Conservation (phyloP, 768 basidiomycete species). For the Lactifluus rugatus region DNA sequence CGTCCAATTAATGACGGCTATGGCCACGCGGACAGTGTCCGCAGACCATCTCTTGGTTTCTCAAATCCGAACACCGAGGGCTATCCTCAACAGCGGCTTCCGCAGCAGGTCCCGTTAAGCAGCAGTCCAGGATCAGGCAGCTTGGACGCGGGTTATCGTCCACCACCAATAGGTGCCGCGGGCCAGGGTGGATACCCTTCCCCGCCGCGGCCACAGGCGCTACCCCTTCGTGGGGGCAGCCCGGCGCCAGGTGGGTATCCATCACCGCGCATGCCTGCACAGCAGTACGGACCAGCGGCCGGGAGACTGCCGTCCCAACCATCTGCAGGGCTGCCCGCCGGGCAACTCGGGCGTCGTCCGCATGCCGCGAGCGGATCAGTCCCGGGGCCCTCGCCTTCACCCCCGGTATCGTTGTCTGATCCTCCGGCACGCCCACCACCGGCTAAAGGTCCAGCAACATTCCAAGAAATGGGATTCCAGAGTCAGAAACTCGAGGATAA, state of each 20-base stretch:
- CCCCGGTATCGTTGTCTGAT: background rate
- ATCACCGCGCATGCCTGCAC: background rate
- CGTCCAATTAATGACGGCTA: background rate
- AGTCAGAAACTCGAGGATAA: conserved; percentile 69
- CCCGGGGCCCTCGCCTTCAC: background rate
- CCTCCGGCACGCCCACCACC: conserved; percentile 17
- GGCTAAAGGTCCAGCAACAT: conserved; percentile 55
- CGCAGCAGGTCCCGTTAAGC: conserved; percentile 6
- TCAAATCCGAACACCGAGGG: background rate
- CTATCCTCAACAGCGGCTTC: conserved; percentile 9
- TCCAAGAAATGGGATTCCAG: conserved; percentile 90
- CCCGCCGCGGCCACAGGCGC: background rate
- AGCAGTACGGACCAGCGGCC: background rate
- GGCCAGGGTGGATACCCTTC: background rate
- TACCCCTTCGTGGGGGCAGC: background rate
- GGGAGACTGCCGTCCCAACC: background rate
- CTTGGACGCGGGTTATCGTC: background rate
- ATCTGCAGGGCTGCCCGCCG: background rate
- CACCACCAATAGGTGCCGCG: background rate
- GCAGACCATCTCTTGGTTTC: background rate
- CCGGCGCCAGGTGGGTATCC: background rate
- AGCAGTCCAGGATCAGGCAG: background rate
- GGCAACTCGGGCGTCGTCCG: background rate
- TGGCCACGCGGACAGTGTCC: background rate
- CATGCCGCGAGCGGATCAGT: background rate